Conservation (phyloP, 305 asterid species). For the Plantago rigida region DNA sequence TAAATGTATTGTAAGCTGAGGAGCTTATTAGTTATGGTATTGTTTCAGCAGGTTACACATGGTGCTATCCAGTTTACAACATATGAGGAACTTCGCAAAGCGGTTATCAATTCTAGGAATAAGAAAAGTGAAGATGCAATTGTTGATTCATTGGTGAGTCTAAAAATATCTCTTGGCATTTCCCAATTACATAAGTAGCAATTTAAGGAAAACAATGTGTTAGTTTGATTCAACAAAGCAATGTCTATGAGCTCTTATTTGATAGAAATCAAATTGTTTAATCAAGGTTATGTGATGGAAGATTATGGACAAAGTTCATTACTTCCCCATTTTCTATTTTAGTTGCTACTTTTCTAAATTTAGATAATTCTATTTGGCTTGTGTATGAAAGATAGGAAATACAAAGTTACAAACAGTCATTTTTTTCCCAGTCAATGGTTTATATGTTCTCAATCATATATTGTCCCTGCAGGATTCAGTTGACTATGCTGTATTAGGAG, state of each 20-base stretch:
- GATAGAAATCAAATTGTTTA: not conserved
- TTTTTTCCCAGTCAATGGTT: conserved; percentile 2
- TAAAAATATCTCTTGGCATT: conserved; percentile 11
- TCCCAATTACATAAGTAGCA: not conserved
- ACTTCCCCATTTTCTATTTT: not conserved
- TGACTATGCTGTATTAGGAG: conserved; percentile 82
- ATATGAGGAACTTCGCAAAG: conserved; percentile 80
- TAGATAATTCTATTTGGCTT: conserved; percentile 11
- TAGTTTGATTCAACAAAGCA: not conserved
- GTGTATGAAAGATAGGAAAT: not conserved
- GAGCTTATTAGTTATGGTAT: conserved; percentile 27
- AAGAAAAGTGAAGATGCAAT: conserved; percentile 27
- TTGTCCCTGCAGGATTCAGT: conserved; percentile 53
- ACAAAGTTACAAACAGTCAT: too few species aligned
- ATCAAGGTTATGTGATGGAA: not conserved
- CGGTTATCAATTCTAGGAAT: conserved; percentile 38
- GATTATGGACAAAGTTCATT: conserved; percentile 10
- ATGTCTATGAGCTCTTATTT: not conserved
- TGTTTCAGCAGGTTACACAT: conserved; percentile 82
- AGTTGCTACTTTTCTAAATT: conserved; percentile 2
- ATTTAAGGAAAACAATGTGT: not conserved
- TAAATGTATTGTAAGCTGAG: conserved; percentile 1
- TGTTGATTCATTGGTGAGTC: conserved; percentile 56
- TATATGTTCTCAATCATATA: conserved; percentile 15
- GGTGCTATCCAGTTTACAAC: conserved; percentile 95